Evolutionary conservation across 1,139 yeast genomes (phyloP), one percentile per base, ranked within the genome.

Genomic region (Lizanozyma gosingica): DNA sequence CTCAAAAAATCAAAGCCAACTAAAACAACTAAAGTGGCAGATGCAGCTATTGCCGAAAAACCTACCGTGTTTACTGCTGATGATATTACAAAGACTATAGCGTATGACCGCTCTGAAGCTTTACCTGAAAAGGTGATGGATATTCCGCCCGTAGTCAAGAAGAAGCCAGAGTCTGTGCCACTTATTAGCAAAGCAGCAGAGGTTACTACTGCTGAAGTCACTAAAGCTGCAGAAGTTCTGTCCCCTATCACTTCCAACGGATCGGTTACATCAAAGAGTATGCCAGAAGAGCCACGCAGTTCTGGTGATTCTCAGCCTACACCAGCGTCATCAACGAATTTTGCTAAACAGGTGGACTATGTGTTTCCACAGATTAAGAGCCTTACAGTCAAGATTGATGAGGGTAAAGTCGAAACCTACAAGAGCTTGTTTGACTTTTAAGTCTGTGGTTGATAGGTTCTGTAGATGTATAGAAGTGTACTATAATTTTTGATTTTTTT

Each of bases 81-180:
- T 37, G 70, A 63, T 40, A 67, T 68, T 17, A 54, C 57, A 34
- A 62, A 63, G 37, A 65, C 73, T 1, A 55, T 65, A 8, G 56
- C 63, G 27, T 66, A 58, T 43, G 65, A 62, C 42, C 60, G 57
- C 43, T 59, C 69, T 8, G 60, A 59, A 37, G 54, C 53, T 15
- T 50, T 62, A 34, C 55, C 59, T 3, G 39, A 37, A 11, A 34
- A 36, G 29, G 40, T 38, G 35, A 40, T 41, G 22, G 36, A 35
- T 35, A 33, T 18, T 36, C 37, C 36, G 37, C 41, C 37, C 32
- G 39, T 40, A 17, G 44, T 40, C 14, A 37, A 41, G n/a, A 34
- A 17, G 15, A 36, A 22, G 9, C 3, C 16, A 14, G 36, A 3
- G 15, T 17, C 4, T 17, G 2, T 16, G 18, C n/a, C 34, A 15